phyloP scores from a whole-genome alignment of 75 land plant species.

The Sequoiadendron giganteum region DNA sequence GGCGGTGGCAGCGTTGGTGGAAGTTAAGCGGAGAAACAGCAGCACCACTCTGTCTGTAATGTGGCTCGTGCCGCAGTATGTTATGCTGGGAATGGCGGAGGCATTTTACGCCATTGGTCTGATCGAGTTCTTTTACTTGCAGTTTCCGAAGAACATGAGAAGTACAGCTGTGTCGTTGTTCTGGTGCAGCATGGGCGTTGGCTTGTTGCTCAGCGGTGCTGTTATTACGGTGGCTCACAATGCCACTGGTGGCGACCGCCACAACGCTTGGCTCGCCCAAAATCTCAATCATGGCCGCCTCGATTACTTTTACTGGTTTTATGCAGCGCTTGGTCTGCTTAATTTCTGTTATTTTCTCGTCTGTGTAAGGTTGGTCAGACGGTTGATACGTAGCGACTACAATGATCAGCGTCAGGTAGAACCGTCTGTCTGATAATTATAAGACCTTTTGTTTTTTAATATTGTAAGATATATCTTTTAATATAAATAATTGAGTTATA shows the following conservation, averaged over 20 bases:
- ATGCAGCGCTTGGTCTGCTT: slow-evolving; percentile 52
- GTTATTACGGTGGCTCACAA: slow-evolving; percentile 58
- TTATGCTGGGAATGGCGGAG: slow-evolving; percentile 67
- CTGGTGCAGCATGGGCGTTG: slow-evolving; percentile 56
- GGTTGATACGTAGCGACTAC: background rate
- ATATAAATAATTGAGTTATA: no score
- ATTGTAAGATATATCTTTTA: no score
- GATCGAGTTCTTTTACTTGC: slow-evolving; percentile 83
- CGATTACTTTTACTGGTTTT: slow-evolving; percentile 78
- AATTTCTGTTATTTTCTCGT: slow-evolving; percentile 48
- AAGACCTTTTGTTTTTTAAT: no score
- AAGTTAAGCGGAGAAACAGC: slow-evolving; percentile 35
- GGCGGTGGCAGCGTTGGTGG: slow-evolving; percentile 57
- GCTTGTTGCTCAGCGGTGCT: slow-evolving; percentile 65
- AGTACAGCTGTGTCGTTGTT: slow-evolving; percentile 62
- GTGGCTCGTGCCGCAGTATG: slow-evolving; percentile 85
- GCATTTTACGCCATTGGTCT: slow-evolving; percentile 78
- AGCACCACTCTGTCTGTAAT: slow-evolving; percentile 28
- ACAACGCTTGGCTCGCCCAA: slow-evolving; percentile 75
- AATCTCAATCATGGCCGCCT: slow-evolving; percentile 59
- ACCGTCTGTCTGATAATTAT: background rate
- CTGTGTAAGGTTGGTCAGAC: slow-evolving; percentile 29
- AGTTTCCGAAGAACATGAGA: slow-evolving; percentile 87
- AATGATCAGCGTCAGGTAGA: background rate
- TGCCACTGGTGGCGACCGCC: slow-evolving; percentile 33